Evolutionary conservation across 2,329 filamentous ascomycete species (phyloP).

Genomic region (Alternaria ethzedia): DNA sequence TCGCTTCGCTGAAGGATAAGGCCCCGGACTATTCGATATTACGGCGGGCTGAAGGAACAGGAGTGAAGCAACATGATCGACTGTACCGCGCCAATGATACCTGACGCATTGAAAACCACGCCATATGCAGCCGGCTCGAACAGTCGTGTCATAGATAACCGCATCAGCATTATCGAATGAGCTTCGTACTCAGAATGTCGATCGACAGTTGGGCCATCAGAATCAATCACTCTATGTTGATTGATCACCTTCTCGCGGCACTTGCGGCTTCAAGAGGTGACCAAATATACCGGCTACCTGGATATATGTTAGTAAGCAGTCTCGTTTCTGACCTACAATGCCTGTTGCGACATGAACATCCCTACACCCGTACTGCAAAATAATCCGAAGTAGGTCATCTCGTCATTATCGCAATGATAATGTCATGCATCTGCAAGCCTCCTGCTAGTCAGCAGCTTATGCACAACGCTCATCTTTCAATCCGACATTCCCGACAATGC

Average conservation of each 20-base stretch:
- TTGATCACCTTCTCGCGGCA: not conserved
- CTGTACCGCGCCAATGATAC: not conserved
- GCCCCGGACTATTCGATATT: not conserved
- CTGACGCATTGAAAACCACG: not conserved
- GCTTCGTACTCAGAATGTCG: not conserved
- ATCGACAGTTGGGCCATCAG: not conserved
- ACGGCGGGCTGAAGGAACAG: not conserved
- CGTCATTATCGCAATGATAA: not conserved
- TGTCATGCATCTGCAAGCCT: not conserved
- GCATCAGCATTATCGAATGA: not conserved
- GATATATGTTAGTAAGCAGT: not conserved
- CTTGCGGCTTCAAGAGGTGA: not conserved
- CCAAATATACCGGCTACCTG: not conserved
- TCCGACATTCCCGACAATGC: slow-evolving; percentile 3
- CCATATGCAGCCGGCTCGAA: not conserved
- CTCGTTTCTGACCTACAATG: not conserved
- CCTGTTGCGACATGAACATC: not conserved
- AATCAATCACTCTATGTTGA: not conserved
- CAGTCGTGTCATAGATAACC: not conserved
- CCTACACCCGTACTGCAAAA: not conserved
- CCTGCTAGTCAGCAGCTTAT: not conserved
- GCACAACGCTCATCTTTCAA: slow-evolving; percentile 9
- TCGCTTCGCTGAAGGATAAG: not conserved
- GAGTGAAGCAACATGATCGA: not conserved
- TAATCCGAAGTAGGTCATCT: not conserved